These are phyloP conservation scores for Takashimella koratensis DNA, from an alignment of 1,284 basidiomycete genomes.

Conservation along the genomic window DNA sequence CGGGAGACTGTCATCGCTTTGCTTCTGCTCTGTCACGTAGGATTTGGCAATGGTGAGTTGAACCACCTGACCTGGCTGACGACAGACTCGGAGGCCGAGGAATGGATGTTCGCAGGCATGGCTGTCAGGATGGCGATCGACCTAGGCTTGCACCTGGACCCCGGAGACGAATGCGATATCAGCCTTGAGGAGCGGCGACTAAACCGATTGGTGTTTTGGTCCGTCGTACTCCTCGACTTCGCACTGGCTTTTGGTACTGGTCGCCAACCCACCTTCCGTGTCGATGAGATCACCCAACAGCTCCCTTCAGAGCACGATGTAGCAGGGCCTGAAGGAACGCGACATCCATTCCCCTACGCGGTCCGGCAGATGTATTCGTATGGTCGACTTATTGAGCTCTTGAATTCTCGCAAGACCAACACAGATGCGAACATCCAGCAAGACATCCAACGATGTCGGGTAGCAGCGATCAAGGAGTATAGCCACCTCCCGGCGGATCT, in stretches of 20 bases:
- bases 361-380: slow-evolving; percentile 20
- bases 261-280: slow-evolving; percentile 25
- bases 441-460: slow-evolving; percentile 8
- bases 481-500: slow-evolving; percentile 23
- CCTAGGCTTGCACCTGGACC: slow-evolving; percentile 24
- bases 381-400: slow-evolving; percentile 26
- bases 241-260: slow-evolving; percentile 28
- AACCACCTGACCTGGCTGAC: not conserved
- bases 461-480: slow-evolving; percentile 21
- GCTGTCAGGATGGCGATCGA: slow-evolving; percentile 33
- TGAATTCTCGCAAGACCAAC: slow-evolving; percentile 14
- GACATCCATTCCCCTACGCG: slow-evolving; percentile 27
- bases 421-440: slow-evolving; percentile 1
- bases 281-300: slow-evolving; percentile 29
- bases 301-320: not conserved
- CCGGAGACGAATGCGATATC: slow-evolving; percentile 14
- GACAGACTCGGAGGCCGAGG: slow-evolving; percentile 26
- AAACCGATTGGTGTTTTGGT: slow-evolving; percentile 32
- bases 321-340: not conserved
- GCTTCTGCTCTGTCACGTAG: slow-evolving; percentile 19
- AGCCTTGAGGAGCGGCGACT: slow-evolving; percentile 18
- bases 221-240: slow-evolving; percentile 26
- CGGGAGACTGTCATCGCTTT: slow-evolving; percentile 28
- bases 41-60: slow-evolving; percentile 25
- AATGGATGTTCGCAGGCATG: slow-evolving; percentile 30